Evolutionary conservation across 345 rosid genomes (phyloP), one percentile per base, ranked within the genome.

Genomic region (Capsella bursapastoris): DNA sequence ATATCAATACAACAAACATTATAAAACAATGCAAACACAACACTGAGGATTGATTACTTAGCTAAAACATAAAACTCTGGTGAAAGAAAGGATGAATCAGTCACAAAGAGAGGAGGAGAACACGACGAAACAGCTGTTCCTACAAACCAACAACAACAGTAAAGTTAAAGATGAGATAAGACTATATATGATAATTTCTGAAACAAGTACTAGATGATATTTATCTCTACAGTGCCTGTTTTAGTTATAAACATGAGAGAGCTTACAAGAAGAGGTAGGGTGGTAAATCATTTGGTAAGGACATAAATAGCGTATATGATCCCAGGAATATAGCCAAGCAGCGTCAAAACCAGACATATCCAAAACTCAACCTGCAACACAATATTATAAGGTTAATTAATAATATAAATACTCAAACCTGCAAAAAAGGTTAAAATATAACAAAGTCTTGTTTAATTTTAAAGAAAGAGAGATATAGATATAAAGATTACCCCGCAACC

Each of bases 311-410:
- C 97, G 43, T 90, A 92, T 2, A 90, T 76, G 71, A 90, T 92
- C 35, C 98, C 98, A 69, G 98, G 98, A 51, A 90, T 18, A 68
- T 85, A 92, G 0, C 98, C 95, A 0, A 90, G 53, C 6, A 92
- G 6, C 11, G 95, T 90, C 38, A 92, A 79, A 3, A 88, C 6
- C 81, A 92, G 80, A 81, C 96, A 92, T 84, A 92, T 92, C 97
- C 97, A 92, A 66, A 92, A 90, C 84, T 90, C 92, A 38, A 44
- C 82, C 96, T 92, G 79, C 64, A 77, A 43, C 55, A 7, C 49
- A 18, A 18, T 34, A 13, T 11, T 43, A 3, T 11, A 43, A 43
- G 10, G 3, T 3, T 58, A 25, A 48, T 3, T 16, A 7, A 15
- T 52, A 57, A 34, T 15, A 8, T 18, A n/a, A 2, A 12, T 2